Percentiles rank a stretch among this genome's conserved stretches.
Conservation (phyloP, 306 rosid genomes). For the Cucurbita moschata region DNA sequence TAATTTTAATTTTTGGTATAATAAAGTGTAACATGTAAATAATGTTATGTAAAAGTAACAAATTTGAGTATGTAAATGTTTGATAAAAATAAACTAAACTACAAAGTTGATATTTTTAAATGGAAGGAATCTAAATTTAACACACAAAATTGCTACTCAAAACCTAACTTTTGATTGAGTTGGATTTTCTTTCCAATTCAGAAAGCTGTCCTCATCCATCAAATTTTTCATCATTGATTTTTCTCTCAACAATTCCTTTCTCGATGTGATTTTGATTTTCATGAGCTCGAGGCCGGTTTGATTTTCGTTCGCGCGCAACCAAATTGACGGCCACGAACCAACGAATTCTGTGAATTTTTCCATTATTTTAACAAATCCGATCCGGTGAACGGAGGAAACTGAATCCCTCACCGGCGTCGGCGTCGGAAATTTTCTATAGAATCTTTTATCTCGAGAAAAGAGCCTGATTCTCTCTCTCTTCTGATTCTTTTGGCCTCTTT, state of each 20-base stretch:
- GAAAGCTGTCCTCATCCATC: not conserved
- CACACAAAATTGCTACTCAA: too few relatives aligned
- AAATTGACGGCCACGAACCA: not conserved
- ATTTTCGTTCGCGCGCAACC: not conserved
- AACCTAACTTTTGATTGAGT: not conserved
- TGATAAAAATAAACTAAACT: too few relatives aligned
- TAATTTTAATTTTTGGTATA: too few relatives aligned
- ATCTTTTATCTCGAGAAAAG: not conserved
- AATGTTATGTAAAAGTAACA: too few relatives aligned
- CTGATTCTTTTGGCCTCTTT: not conserved
- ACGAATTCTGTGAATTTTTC: not conserved
- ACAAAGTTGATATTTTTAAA: too few relatives aligned
- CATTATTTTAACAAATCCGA: not conserved
- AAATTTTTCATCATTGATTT: not conserved
- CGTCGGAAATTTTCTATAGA: not conserved
- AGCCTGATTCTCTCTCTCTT: not conserved
- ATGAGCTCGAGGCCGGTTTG: not conserved
- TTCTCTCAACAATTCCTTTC: not conserved
- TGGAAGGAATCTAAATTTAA: too few relatives aligned
- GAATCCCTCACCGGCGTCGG: not conserved
- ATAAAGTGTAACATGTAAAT: too few relatives aligned
- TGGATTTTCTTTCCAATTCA: not conserved
- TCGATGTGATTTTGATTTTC: not conserved
- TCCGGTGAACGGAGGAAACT: not conserved
- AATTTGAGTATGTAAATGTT: too few relatives aligned